Evolutionary conservation across 2,329 filamentous ascomycete genomes (phyloP).

Genomic region (Incumbomyces delicatus): DNA sequence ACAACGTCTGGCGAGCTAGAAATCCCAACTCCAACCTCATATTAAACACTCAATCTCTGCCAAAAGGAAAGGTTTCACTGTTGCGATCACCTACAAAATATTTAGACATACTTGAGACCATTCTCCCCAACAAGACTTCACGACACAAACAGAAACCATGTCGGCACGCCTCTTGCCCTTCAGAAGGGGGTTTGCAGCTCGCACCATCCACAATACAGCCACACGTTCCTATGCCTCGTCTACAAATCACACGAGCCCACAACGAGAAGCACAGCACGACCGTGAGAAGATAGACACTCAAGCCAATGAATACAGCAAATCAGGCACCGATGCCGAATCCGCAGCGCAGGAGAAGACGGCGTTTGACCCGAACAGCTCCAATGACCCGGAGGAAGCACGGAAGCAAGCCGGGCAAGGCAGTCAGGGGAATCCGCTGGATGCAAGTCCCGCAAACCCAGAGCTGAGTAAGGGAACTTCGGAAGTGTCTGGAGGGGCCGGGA

Average conservation of each 20-base stretch:
- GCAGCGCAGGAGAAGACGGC: constrained; percentile 50
- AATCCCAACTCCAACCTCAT: too few species aligned
- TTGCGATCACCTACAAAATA: too few species aligned
- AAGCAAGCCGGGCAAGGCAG: constrained; percentile 32
- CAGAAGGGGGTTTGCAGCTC: neutral
- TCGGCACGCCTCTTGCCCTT: constrained; percentile 1
- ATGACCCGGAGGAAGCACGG: constrained; percentile 54
- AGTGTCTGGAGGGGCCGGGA: constrained; percentile 35
- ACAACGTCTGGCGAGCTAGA: too few species aligned
- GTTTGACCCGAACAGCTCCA: constrained; percentile 55
- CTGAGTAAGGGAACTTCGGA: constrained; percentile 42
- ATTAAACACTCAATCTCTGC: too few species aligned
- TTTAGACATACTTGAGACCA: too few species aligned
- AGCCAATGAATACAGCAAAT: constrained; percentile 57
- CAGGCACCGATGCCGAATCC: constrained; percentile 54
- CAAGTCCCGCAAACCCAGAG: constrained; percentile 51
- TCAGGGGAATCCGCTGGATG: constrained; percentile 44
- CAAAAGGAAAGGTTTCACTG: too few species aligned
- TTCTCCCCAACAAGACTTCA: too few species aligned
- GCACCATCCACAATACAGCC: neutral
- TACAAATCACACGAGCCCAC: constrained; percentile 8
- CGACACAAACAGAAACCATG: constrained; percentile 1
- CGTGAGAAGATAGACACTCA: constrained; percentile 56
- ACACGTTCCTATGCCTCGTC: neutral
- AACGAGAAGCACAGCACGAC: constrained; percentile 28